Conservation (phyloP, 176 grass and related monocot species). For the Hordeum vulgare region DNA sequence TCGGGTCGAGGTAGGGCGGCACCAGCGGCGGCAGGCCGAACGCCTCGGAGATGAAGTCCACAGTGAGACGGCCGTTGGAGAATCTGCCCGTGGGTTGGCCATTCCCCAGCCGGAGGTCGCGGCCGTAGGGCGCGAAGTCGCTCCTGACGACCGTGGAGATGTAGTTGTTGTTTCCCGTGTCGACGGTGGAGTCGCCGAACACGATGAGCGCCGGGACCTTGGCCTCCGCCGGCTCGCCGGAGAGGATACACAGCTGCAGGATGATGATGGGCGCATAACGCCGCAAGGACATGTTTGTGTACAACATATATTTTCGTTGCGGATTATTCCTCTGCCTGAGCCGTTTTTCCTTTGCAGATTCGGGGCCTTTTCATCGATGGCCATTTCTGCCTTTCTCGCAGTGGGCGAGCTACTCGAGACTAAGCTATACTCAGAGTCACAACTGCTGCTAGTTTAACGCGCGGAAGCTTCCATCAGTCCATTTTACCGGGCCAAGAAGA, state of each 20-base stretch:
- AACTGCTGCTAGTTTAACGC: background rate
- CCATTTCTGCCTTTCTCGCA: background rate
- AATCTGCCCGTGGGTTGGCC: constrained; percentile 46
- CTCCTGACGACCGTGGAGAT: constrained; percentile 50
- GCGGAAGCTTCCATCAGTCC: constrained; percentile 11
- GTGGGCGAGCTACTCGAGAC: constrained; percentile 35
- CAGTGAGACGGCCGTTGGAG: constrained; percentile 64
- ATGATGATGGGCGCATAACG: background rate
- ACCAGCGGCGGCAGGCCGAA: constrained; percentile 62
- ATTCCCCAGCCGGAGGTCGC: constrained; percentile 31
- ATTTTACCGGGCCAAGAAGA: background rate
- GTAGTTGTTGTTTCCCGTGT: constrained; percentile 86
- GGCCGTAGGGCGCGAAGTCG: constrained; percentile 83
- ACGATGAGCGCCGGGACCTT: constrained; percentile 62
- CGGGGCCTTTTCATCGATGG: background rate
- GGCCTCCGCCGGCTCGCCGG: background rate
- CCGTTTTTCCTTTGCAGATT: background rate
- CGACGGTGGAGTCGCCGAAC: constrained; percentile 91
- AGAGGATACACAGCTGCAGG: constrained; percentile 14
- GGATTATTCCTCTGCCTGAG: background rate
- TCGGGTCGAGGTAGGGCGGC: constrained; percentile 62
- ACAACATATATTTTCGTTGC: background rate
- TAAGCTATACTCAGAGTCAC: background rate
- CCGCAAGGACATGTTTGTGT: background rate
- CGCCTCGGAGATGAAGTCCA: constrained; percentile 82